Base-by-base conservation (phyloP, 148 eudicot genomes). In the Pouteria glomerata region DNA sequence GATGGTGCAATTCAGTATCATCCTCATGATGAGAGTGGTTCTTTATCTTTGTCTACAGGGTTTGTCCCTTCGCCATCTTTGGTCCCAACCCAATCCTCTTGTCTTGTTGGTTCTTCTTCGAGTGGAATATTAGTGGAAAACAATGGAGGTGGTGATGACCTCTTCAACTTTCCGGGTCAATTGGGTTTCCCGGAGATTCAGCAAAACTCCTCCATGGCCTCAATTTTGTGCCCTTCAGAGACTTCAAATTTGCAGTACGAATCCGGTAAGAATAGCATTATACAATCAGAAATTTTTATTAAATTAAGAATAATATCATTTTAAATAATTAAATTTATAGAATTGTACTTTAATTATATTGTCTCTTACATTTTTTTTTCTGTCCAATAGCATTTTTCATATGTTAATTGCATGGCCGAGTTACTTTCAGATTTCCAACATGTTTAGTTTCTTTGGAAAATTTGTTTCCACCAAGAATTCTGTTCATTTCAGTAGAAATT, bases 1-100 rank as follows among this genome's bases (percentile, higher is more conserved):
- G 78, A 78, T 31, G 77, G 74, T 62, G 72, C 69, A 74, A 69
- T 78, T 68, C 76, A 71, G 41, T 44, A 44, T n/a, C n/a, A n/a
- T n/a, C n/a, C n/a, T n/a, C n/a, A n/a, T n/a, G n/a, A n/a, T 26
- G 41, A 45, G 14, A 27, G 52, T 62, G 45, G 31, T 14, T 12
- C 37, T 18, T 34, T 30, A n/a, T n/a, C n/a, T n/a, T n/a, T n/a
- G n/a, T 31, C 59, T 61, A 70, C 30, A 34, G 73, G 63, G 52
- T 69, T 60, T 26, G 66, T 11, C 23, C 50, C 48, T 35, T 60
- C 71, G 10, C 50, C 31, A 6, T 19, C 23, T 58, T 13, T 60
- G 5, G 65, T 30, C 6, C 47, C 21, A 11, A 23, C 27, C n/a
- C 42, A 39, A 18, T 35, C 56, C 27, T 51, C 39, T 21, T 24